These are phyloP conservation scores for Nakazawaea pomicola DNA, from an alignment of 805 yeast species.

Conservation along the genomic window DNA sequence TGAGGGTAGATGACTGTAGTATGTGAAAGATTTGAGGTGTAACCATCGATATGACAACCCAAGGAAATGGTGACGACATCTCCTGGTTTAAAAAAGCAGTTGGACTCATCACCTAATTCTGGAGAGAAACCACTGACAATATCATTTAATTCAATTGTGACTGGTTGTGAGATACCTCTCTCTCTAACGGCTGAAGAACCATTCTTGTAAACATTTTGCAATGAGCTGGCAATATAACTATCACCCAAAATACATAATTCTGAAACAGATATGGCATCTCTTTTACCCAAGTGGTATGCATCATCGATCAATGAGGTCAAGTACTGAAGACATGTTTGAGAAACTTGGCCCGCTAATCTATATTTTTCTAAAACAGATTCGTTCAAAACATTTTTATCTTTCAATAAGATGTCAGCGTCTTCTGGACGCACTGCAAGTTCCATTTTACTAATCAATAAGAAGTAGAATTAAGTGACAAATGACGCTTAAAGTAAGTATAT, in stretches of 20 bases:
- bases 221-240: conserved; percentile 57
- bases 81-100: conserved; percentile 55
- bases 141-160: conserved; percentile 79
- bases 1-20: conserved; percentile 81
- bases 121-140: conserved; percentile 80
- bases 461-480: no score
- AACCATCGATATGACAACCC: conserved; percentile 95
- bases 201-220: conserved; percentile 53
- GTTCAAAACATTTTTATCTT: conserved; percentile 64
- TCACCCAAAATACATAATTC: conserved; percentile 85
- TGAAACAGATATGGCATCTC: conserved; percentile 45
- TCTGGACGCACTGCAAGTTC: conserved; percentile 72
- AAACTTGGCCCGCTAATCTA: conserved; percentile 82
- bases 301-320: conserved; percentile 63
- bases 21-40: conserved; percentile 82
- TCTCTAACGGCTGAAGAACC: conserved; percentile 57
- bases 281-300: conserved; percentile 58
- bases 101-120: conserved; percentile 59
- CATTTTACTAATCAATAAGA: no score
- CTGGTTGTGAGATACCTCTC: conserved; percentile 93
- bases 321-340: conserved; percentile 76
- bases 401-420: conserved; percentile 67
- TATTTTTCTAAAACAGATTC: conserved; percentile 70
- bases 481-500: no score
- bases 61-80: conserved; percentile 81